Evolutionary conservation across 148 eudicot genomes (phyloP).

Genomic region (Salicornia ramosissima): DNA sequence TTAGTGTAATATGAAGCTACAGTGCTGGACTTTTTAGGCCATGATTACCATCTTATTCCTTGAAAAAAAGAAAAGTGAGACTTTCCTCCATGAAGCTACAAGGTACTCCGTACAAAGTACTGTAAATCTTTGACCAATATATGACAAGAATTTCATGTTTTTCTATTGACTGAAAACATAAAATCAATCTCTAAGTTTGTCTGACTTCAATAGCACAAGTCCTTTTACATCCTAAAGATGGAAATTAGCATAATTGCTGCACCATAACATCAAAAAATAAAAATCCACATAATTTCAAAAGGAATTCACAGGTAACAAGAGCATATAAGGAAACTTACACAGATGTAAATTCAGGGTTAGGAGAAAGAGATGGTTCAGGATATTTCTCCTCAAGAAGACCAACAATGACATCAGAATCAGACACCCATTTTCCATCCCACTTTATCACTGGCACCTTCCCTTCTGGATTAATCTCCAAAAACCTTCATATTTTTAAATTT

Average conservation of each 20-base stretch:
- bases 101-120: background rate
- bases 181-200: background rate
- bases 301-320: too few species aligned
- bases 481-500: slow-evolving; percentile 40
- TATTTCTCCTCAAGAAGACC: slow-evolving; percentile 64
- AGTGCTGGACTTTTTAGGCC: too few species aligned
- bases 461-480: slow-evolving; percentile 61
- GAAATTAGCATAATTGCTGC: too few species aligned
- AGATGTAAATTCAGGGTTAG: slow-evolving; percentile 54
- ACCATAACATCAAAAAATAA: too few species aligned
- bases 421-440: slow-evolving; percentile 62
- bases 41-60: background rate
- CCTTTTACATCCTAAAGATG: too few species aligned
- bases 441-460: slow-evolving; percentile 76
- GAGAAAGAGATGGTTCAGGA: slow-evolving; percentile 53
- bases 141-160: background rate
- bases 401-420: slow-evolving; percentile 80
- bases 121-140: background rate
- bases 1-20: background rate
- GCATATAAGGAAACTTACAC: slow-evolving; percentile 59
- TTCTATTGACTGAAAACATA: background rate
- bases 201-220: too few species aligned
- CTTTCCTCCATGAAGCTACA: background rate
- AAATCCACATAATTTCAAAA: too few species aligned
- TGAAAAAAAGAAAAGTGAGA: background rate